A percentile compares a stretch with the other conserved stretches of the same genome.
Evolutionary conservation across 805 yeast species (phyloP).

Genomic region (Hanseniaspora osmophila): DNA sequence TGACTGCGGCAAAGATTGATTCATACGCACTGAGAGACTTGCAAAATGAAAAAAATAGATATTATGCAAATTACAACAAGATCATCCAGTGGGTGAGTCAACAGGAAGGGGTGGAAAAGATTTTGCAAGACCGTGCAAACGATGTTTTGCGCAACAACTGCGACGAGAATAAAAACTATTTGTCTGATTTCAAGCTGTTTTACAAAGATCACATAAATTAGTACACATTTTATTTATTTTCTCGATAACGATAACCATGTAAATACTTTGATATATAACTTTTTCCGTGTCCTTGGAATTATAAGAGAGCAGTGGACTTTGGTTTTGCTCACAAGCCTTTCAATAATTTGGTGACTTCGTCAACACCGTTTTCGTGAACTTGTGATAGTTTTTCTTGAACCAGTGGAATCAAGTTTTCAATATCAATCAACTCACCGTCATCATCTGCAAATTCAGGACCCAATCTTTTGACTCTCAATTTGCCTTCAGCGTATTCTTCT

Average conservation of each 20-base stretch:
- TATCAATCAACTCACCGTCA: constrained; percentile 67
- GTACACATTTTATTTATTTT: too few relatives aligned
- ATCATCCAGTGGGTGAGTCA: constrained; percentile 26
- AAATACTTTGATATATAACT: not conserved
- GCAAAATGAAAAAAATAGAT: constrained; percentile 18
- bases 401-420: constrained; percentile 42
- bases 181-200: too few relatives aligned
- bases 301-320: too few relatives aligned
- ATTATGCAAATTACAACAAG: constrained; percentile 17
- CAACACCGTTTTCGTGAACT: constrained; percentile 38
- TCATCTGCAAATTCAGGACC: constrained; percentile 81
- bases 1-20: constrained; percentile 27
- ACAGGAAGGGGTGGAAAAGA: constrained; percentile 28
- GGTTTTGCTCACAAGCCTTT: constrained; percentile 37
- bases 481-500: constrained; percentile 71
- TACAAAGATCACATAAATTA: too few relatives aligned
- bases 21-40: constrained; percentile 36
- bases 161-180: constrained; percentile 12
- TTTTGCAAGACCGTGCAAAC: constrained; percentile 25
- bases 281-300: too few relatives aligned
- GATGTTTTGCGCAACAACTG: constrained; percentile 26
- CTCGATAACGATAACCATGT: not conserved
- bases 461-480: constrained; percentile 71
- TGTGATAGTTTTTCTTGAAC: constrained; percentile 41
- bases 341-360: constrained; percentile 50